phyloP scores from a whole-genome alignment of 2,329 filamentous ascomycete species.

The Calonectria pauciramosa region DNA sequence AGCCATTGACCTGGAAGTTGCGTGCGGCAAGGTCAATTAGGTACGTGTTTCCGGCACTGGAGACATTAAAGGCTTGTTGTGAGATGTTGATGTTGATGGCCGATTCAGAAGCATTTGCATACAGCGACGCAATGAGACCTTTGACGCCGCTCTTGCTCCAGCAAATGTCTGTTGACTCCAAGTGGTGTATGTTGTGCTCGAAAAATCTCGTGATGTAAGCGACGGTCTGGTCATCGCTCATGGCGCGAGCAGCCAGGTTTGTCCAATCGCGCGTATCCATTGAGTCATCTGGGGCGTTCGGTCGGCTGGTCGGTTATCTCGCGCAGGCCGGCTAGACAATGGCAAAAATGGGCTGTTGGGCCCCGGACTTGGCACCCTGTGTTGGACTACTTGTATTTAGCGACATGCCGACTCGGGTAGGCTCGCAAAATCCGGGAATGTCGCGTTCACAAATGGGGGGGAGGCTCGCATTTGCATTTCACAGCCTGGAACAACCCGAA shows the following conservation, averaged over 20 bases:
- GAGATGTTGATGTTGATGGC: not conserved
- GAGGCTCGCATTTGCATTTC: not conserved
- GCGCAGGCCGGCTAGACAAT: not conserved
- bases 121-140: not conserved
- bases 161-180: not conserved
- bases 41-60: conserved; percentile 1
- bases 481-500: not conserved
- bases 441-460: not conserved
- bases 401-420: not conserved
- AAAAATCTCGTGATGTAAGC: not conserved
- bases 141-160: not conserved
- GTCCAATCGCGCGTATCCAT: not conserved
- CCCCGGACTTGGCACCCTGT: no score
- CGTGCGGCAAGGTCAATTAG: not conserved
- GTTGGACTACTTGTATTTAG: not conserved
- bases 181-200: not conserved
- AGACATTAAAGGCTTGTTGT: not conserved
- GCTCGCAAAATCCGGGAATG: not conserved
- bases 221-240: not conserved
- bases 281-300: not conserved
- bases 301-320: not conserved
- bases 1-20: not conserved
- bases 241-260: not conserved
- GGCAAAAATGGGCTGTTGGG: not conserved
- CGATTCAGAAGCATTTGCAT: not conserved